A percentile compares a stretch with the other conserved stretches of the same genome.
phyloP scores from a whole-genome alignment of 2,329 filamentous ascomycete genomes.

The Colletotrichum paranaense region DNA sequence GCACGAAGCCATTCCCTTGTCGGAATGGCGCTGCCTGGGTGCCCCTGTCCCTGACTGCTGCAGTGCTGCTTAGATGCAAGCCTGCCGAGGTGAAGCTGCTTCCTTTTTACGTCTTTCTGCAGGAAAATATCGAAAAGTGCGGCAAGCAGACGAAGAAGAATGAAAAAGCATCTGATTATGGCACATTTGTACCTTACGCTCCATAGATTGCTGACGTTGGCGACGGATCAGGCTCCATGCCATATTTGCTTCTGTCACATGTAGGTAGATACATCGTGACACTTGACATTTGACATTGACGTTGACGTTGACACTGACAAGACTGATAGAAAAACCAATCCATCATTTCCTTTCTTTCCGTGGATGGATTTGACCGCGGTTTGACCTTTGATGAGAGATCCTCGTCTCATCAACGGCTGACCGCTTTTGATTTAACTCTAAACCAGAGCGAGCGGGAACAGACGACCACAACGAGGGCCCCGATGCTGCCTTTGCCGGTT shows the following conservation, averaged over 20 bases:
- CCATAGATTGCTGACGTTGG: background rate
- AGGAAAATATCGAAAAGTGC: constrained; percentile 1
- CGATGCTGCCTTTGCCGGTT: background rate
- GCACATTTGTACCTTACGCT: background rate
- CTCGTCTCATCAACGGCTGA: background rate
- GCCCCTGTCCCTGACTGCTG: constrained; percentile 7
- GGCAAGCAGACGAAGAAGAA: background rate
- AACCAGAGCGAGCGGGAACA: constrained; percentile 11
- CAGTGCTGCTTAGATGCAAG: background rate
- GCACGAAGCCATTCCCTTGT: constrained; percentile 26
- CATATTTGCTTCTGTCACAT: background rate
- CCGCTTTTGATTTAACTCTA: constrained; percentile 21
- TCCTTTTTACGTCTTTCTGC: background rate
- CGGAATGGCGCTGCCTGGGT: background rate
- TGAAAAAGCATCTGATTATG: constrained; percentile 21
- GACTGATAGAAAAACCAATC: background rate
- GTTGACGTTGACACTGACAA: background rate
- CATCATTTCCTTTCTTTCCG: background rate
- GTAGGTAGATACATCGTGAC: background rate
- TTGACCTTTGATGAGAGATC: background rate
- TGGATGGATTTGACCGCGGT: background rate
- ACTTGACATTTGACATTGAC: background rate
- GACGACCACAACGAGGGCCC: background rate
- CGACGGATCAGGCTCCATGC: background rate
- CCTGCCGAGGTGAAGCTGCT: constrained; percentile 1